phyloP scores from a whole-genome alignment of 2,329 filamentous ascomycete species.

The Trichoderma oligosporum region DNA sequence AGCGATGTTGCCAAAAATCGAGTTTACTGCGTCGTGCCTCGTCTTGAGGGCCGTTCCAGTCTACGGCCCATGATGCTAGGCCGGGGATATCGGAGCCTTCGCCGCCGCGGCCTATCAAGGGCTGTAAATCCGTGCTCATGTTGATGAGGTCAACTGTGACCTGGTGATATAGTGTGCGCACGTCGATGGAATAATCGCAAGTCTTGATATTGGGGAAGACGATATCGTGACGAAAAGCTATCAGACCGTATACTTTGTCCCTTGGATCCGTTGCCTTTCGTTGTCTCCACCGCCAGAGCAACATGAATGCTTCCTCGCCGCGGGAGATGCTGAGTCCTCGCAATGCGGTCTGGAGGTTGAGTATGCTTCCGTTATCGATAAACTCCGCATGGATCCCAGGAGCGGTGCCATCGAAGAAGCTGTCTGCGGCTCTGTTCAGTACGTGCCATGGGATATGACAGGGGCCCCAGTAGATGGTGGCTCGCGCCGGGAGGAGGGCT shows the following conservation, averaged over 20 bases:
- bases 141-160: slow-evolving; percentile 6
- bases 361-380: background rate
- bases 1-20: slow-evolving; percentile 3
- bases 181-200: slow-evolving; percentile 4
- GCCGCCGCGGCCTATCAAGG: slow-evolving; percentile 4
- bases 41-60: background rate
- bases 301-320: slow-evolving; percentile 1
- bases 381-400: background rate
- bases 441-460: background rate
- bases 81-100: background rate
- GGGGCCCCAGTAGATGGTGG: slow-evolving; percentile 9
- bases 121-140: background rate
- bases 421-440: background rate
- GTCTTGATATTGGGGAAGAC: background rate
- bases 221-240: background rate
- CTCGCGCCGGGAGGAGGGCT: background rate
- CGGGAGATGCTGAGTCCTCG: background rate
- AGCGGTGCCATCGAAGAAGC: background rate
- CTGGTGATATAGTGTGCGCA: slow-evolving; percentile 2
- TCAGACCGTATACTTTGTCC: slow-evolving; percentile 5
- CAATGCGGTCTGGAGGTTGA: background rate
- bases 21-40: background rate
- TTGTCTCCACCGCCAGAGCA: slow-evolving; percentile 7
- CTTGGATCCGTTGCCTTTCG: background rate
- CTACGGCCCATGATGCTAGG: slow-evolving; percentile 6